A percentile compares a stretch with the other conserved stretches of the same genome.
Evolutionary conservation across 108 stramenopile genomes (phyloP).

Genomic region (Pseudonitzschia delicatissima): DNA sequence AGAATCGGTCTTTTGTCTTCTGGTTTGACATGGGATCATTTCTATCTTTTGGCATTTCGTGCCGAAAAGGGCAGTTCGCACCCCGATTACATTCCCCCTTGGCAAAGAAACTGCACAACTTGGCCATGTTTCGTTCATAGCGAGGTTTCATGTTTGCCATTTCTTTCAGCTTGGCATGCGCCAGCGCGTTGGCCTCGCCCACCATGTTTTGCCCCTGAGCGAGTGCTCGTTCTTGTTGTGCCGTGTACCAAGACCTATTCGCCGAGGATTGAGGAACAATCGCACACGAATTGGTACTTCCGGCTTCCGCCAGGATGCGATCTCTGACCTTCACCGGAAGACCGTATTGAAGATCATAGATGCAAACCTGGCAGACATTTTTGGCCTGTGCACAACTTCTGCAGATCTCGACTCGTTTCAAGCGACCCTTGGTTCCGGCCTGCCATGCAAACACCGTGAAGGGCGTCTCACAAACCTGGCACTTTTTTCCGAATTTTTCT

Average conservation of each 20-base stretch:
- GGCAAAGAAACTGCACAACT: constrained; percentile 95
- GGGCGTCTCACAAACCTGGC: constrained; percentile 95
- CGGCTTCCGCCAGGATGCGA: constrained; percentile 75
- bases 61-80: constrained; percentile 93
- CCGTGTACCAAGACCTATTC: constrained; percentile 83
- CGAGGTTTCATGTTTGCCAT: constrained; percentile 93
- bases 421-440: constrained; percentile 92
- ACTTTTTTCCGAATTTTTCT: constrained; percentile 89
- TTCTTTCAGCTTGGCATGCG: constrained; percentile 72
- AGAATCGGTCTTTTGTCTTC: constrained; percentile 94
- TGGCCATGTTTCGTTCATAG: constrained; percentile 94
- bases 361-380: constrained; percentile 98
- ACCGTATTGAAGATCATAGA: constrained; percentile 97
- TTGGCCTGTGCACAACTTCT: constrained; percentile 93
- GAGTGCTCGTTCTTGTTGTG: constrained; percentile 72
- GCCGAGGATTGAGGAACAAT: constrained; percentile 88
- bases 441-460: constrained; percentile 98
- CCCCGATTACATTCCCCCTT: constrained; percentile 95
- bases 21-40: constrained; percentile 91
- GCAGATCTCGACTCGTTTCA: constrained; percentile 97
- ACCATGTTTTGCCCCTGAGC: constrained; percentile 68
- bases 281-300: constrained; percentile 38
- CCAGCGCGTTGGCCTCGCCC: constrained; percentile 49
- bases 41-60: constrained; percentile 93
- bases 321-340: constrained; percentile 93